These are phyloP conservation scores for Blepharisma stoltei DNA, from an alignment of 73 alveolate genomes.

Conservation along the genomic window DNA sequence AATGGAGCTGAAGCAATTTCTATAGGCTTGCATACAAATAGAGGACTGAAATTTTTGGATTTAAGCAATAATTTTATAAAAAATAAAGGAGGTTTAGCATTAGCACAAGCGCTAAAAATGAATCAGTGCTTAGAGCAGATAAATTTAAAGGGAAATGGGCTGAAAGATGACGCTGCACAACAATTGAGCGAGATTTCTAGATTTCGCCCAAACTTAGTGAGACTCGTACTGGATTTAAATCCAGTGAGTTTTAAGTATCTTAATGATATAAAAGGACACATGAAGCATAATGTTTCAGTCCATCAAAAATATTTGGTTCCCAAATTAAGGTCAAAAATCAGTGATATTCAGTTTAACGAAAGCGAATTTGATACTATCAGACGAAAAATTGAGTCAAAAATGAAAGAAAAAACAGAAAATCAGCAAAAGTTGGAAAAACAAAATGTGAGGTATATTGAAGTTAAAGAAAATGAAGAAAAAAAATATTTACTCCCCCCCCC, in stretches of 20 bases:
- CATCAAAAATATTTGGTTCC: conserved; percentile 14
- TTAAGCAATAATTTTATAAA: neutral
- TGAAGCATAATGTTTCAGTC: neutral
- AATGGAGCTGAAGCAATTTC: conserved; percentile 35
- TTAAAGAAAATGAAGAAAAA: neutral
- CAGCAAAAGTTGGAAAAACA: neutral
- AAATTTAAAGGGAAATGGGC: neutral
- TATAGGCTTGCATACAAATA: conserved; percentile 34
- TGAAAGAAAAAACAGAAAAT: neutral
- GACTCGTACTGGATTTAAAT: neutral
- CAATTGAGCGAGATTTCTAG: conserved; percentile 12
- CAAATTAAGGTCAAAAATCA: neutral
- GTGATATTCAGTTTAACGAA: neutral
- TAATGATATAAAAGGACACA: neutral
- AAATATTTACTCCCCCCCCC: neutral
- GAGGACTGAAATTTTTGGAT: conserved; percentile 12
- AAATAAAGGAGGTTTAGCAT: conserved; percentile 20
- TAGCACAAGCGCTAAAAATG: neutral
- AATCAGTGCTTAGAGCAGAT: neutral
- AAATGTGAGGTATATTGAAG: neutral
- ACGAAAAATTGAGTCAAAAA: neutral
- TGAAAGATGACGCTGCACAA: conserved; percentile 9
- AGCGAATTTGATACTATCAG: neutral
- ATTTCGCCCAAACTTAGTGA: neutral
- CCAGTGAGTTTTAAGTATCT: conserved; percentile 15